Base-by-base conservation (phyloP, 2,329 filamentous ascomycete species). In the Incumbomyces delicatus region DNA sequence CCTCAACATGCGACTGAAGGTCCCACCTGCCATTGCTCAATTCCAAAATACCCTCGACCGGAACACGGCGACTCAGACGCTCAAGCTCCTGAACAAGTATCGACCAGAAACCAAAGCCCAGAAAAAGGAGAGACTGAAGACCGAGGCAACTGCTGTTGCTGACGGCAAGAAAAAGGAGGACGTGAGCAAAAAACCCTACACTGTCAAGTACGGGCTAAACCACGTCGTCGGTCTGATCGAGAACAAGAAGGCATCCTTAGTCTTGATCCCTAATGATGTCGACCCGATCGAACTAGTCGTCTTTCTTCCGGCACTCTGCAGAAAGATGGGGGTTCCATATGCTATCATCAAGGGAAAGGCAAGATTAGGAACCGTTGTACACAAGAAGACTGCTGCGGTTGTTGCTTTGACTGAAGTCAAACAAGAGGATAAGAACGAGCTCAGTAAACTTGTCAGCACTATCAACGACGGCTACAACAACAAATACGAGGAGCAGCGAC, bases 151-250 rank as follows among this genome's bases (percentile, higher is more conserved):
- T 63, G 94, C 92, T 65, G 81, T 98, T 70, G 83, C 88, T 70
- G 89, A 96, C 74, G 92, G 94, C 73, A 95, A 96, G 86, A 98
- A 96, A 86, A 96, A 96, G 86, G 94, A 98, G 81, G 89, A 95
- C 65, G 90, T 94, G 69, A 87, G 81, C 85, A 96, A 96, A 87
- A 98, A 98, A 86, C 92, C 92, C 66, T 98, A 95, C 76, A 76
- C 85, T 60, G 89, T 92, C 80, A 98, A 98, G 84, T 98, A 95
- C 75, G 92, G 92, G 77, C 83, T 98, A 65, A 98, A 98, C 85
- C 92, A 98, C 80, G 92, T 98, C 58, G 88, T 95, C 60, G 88
- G 87, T 59, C 80, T 95, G 62, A 86, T 95, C 63, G 88, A 95
- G 83, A 95, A 95, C 81, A 98, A 98, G 87, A 98, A 98, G 85